A percentile compares a stretch with the other conserved stretches of the same genome.
phyloP scores from a whole-genome alignment of 495 filamentous ascomycete species.

The Alectoria sarmentosa region DNA sequence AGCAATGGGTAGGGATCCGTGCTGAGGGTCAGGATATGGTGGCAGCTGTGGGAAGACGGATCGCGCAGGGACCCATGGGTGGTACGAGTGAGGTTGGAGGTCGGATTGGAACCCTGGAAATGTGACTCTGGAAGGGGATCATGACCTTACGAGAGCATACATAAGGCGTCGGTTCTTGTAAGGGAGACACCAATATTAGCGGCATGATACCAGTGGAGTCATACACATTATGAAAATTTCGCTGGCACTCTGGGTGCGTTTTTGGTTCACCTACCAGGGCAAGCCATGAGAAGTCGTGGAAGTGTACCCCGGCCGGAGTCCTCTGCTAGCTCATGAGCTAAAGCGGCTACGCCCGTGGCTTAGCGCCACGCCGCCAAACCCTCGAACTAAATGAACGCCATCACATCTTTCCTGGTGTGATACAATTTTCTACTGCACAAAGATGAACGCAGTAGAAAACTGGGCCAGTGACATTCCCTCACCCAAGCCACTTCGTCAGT shows the following conservation, averaged over 20 bases:
- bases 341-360: no score
- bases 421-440: background rate
- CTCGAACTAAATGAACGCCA: no score
- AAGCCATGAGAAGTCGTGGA: no score
- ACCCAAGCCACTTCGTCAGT: conserved; percentile 39
- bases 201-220: conserved; percentile 6
- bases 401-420: no score
- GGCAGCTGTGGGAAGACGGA: conserved; percentile 37
- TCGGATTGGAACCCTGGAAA: conserved; percentile 35
- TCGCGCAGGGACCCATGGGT: conserved; percentile 41
- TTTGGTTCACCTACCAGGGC: no score
- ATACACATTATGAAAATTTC: background rate
- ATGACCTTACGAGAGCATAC: background rate
- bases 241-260: no score
- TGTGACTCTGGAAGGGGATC: conserved; percentile 24
- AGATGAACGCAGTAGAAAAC: background rate
- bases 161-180: background rate
- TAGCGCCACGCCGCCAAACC: no score
- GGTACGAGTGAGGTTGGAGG: conserved; percentile 30
- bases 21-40: conserved; percentile 41
- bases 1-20: conserved; percentile 29
- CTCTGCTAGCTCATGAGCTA: no score
- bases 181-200: background rate
- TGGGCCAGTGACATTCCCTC: background rate
- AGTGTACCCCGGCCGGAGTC: no score